Conservation (phyloP, 805 yeast genomes). For the Yarrowia porcina region DNA sequence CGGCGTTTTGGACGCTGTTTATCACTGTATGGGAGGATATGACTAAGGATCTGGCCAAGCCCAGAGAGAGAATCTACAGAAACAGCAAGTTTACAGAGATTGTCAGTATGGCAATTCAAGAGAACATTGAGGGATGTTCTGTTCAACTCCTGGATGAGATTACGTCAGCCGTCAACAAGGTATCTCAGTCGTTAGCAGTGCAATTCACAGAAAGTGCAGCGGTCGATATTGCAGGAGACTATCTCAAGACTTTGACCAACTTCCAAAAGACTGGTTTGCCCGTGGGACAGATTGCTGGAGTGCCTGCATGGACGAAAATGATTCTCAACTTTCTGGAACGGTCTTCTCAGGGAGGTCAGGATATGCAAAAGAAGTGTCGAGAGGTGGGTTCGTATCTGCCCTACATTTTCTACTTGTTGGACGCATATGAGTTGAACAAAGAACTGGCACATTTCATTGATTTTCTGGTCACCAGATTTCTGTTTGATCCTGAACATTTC, state of each 20-base stretch:
- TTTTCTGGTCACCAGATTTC: conserved; percentile 1
- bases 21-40: conserved; percentile 4
- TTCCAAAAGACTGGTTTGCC: not conserved
- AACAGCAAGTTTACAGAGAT: conserved; percentile 11
- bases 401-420: conserved; percentile 1
- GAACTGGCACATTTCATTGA: conserved; percentile 1
- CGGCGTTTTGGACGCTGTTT: conserved; percentile 17
- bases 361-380: conserved; percentile 23
- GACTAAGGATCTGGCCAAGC: conserved; percentile 18
- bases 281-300: not conserved
- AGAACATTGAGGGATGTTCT: not conserved
- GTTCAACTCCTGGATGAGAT: conserved; percentile 6
- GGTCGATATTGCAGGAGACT: not conserved
- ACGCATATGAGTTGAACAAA: not conserved
- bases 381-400: conserved; percentile 11
- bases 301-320: conserved; percentile 8
- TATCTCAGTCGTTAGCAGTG: not conserved
- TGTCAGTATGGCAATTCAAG: not conserved
- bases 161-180: conserved; percentile 4
- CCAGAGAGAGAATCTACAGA: conserved; percentile 17
- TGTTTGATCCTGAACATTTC: conserved; percentile 18
- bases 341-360: not conserved
- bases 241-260: not conserved
- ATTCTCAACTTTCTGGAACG: not conserved
- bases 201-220: conserved; percentile 5